phyloP scores from a whole-genome alignment of 495 filamentous ascomycete species.

The Apiosordaria backusii region DNA sequence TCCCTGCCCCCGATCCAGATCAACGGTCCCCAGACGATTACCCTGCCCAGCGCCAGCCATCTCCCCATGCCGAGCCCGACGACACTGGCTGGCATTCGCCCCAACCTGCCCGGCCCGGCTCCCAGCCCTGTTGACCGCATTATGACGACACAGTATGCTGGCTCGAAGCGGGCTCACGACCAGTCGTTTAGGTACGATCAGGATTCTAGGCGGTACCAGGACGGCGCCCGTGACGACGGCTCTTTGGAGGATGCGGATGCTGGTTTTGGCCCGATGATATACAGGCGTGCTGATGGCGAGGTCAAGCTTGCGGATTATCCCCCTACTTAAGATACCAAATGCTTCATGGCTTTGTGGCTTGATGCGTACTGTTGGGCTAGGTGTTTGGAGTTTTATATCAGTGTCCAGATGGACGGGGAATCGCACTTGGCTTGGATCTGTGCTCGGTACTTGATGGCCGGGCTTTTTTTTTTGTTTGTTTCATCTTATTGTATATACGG shows the following conservation, averaged over 20 bases:
- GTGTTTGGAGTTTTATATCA: slow-evolving; percentile 5
- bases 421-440: too few relatives aligned
- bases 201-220: slow-evolving; percentile 22
- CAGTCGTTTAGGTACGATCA: slow-evolving; percentile 22
- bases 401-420: background rate
- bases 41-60: slow-evolving; percentile 6
- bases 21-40: background rate
- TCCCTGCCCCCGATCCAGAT: slow-evolving; percentile 25
- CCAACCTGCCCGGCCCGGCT: background rate
- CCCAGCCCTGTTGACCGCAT: slow-evolving; percentile 17
- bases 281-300: slow-evolving; percentile 26
- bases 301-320: background rate
- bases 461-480: background rate
- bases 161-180: slow-evolving; percentile 31
- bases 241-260: slow-evolving; percentile 17
- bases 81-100: background rate
- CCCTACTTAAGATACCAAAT: background rate
- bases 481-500: background rate
- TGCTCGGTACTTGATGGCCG: background rate
- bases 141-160: slow-evolving; percentile 22
- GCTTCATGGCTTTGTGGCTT: background rate
- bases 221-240: slow-evolving; percentile 29
- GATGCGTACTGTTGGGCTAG: slow-evolving; percentile 7
- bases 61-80: slow-evolving; percentile 21
- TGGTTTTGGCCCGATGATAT: slow-evolving; percentile 4